Conservation (phyloP, 1,284 basidiomycete species). For the Coniferiporia weirii region DNA sequence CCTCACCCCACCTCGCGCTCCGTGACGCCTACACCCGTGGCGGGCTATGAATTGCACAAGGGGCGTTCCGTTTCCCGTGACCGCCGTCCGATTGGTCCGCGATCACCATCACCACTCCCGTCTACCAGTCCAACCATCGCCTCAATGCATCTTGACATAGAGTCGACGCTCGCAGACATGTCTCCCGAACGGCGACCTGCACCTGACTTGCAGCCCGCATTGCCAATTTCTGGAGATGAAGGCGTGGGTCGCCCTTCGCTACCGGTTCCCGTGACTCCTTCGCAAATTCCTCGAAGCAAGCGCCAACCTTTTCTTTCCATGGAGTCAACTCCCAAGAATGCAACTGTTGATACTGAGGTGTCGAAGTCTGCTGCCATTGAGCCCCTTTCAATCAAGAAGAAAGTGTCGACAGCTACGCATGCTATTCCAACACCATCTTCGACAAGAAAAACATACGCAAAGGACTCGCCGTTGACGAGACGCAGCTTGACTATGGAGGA, state of each 20-base stretch:
- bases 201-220: constrained; percentile 8
- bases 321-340: constrained; percentile 44
- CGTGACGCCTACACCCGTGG: constrained; percentile 13
- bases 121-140: constrained; percentile 26
- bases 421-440: constrained; percentile 36
- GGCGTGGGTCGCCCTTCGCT: neutral
- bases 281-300: constrained; percentile 61
- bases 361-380: constrained; percentile 38
- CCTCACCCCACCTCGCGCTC: constrained; percentile 28
- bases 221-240: neutral
- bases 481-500: neutral
- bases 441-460: constrained; percentile 36
- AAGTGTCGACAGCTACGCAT: constrained; percentile 46
- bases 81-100: constrained; percentile 61
- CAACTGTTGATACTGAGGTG: constrained; percentile 20
- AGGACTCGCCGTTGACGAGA: constrained; percentile 44
- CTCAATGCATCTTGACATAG: constrained; percentile 32
- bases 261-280: constrained; percentile 27
- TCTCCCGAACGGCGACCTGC: constrained; percentile 17
- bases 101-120: constrained; percentile 63
- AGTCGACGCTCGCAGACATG: constrained; percentile 33
- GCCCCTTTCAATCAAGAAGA: constrained; percentile 78
- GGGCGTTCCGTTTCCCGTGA: constrained; percentile 38
- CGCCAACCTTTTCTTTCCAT: constrained; percentile 56
- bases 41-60: constrained; percentile 29